Evolutionary conservation across 2,329 filamentous ascomycete species (phyloP).

Genomic region (Huntiella decipiens): DNA sequence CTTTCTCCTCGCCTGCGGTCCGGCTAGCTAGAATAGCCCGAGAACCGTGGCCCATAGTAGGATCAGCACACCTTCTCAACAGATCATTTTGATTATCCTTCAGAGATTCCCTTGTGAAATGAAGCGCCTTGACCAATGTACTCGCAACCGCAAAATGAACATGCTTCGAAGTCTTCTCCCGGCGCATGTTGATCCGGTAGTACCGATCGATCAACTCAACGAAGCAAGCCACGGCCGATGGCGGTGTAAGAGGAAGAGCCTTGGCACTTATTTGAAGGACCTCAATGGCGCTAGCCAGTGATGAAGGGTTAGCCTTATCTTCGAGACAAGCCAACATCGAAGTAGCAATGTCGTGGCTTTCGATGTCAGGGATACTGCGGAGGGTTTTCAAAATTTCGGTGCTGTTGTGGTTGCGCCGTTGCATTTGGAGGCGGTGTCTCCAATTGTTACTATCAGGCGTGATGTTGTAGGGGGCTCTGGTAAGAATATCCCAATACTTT

Average conservation of each 20-base stretch:
- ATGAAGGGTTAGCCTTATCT: conserved; percentile 57
- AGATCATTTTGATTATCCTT: conserved; percentile 7
- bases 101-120: background rate
- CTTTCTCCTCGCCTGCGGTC: no score
- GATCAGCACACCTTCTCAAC: background rate
- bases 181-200: conserved; percentile 4
- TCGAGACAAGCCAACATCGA: conserved; percentile 33
- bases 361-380: conserved; percentile 29
- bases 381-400: conserved; percentile 41
- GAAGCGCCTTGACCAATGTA: background rate
- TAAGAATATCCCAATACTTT: conserved; percentile 63
- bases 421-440: conserved; percentile 45
- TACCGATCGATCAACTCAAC: conserved; percentile 7
- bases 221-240: conserved; percentile 2
- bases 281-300: conserved; percentile 42
- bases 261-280: conserved; percentile 43
- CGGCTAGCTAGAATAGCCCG: no score
- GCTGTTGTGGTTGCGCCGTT: conserved; percentile 48
- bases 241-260: conserved; percentile 13
- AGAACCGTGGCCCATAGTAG: background rate
- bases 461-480: conserved; percentile 34
- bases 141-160: conserved; percentile 1
- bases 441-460: conserved; percentile 55
- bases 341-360: conserved; percentile 7
- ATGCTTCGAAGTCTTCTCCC: background rate